Base-by-base conservation (phyloP, 108 stramenopile species). In the Fragilaria crotonensis region DNA sequence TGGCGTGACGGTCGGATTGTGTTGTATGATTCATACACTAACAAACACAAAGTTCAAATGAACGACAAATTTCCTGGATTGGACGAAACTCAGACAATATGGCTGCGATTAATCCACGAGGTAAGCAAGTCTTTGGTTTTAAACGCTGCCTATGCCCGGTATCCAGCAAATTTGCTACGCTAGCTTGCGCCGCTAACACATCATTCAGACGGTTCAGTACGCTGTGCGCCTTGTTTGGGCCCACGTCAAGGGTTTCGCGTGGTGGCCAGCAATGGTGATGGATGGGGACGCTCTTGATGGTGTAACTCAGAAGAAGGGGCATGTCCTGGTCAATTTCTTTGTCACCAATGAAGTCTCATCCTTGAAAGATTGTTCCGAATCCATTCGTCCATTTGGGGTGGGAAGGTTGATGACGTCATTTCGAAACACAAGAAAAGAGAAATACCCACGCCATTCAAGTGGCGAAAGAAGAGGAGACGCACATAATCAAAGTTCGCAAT, bases 251-350 rank as follows among this genome's bases (percentile, higher is more conserved):
- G 83, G 83, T 18, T 84, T 78, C 56, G 79, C 83, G 5, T 84
- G 83, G 83, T 84, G 83, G 83, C 83, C 83, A n/a, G 83, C 79
- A 22, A 67, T 77, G 69, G 72, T 78, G 17, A 70, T 80, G 66
- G 68, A 80, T 60, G 44, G 48, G 18, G 69, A 77, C 21, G 45
- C 57, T 4, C 11, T 33, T 2, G 47, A 27, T 9, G 58, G 58
- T 47, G 32, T 48, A 17, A 47, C 27, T n/a, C 44, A 30, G 20
- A 63, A 52, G 49, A 67, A 70, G 21, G 77, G 82, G 22, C 76
- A 58, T 53, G 64, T 70, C n/a, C 60, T 51, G 36, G 79, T 84
- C 3, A 68, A 80, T 55, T 84, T 84, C 51, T 78, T 84, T 61
- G 83, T 75, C 17, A 54, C 70, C 17, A 52, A 52, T 22, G 77